phyloP scores from a whole-genome alignment of 495 filamentous ascomycete genomes.

The Aspergillus taichungensis region DNA sequence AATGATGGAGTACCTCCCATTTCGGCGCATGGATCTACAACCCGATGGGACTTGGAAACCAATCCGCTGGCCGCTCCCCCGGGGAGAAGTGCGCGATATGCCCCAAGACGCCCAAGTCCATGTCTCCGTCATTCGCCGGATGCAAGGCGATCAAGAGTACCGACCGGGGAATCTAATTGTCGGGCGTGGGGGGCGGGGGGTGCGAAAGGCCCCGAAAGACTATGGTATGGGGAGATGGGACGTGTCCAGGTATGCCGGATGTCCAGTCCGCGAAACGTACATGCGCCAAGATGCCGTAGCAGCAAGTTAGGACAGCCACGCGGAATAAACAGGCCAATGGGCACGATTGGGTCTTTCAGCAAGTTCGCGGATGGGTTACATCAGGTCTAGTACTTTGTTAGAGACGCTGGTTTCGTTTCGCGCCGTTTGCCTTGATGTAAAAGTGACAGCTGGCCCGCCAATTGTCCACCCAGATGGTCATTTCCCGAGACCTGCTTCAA shows the following conservation, averaged over 20 bases:
- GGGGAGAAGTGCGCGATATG: constrained; percentile 75
- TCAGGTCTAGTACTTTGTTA: too few species aligned
- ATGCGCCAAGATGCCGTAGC: constrained; percentile 19
- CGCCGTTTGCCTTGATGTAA: too few species aligned
- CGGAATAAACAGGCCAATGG: too few species aligned
- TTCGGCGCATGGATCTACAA: constrained; percentile 73
- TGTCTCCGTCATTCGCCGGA: constrained; percentile 61
- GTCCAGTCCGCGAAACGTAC: constrained; percentile 56
- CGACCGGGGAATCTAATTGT: constrained; percentile 75
- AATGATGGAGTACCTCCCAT: constrained; percentile 79
- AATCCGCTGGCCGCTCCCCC: constrained; percentile 71
- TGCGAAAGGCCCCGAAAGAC: constrained; percentile 48
- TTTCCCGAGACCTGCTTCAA: too few species aligned
- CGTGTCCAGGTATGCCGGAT: constrained; percentile 50
- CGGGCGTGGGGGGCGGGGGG: constrained; percentile 70
- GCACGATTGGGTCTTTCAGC: too few species aligned
- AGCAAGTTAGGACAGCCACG: too few species aligned
- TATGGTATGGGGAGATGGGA: constrained; percentile 69
- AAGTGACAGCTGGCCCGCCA: too few species aligned
- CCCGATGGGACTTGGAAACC: constrained; percentile 70
- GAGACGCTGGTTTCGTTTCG: too few species aligned
- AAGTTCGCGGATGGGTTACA: too few species aligned
- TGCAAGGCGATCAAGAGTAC: constrained; percentile 56
- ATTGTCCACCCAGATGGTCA: too few species aligned
- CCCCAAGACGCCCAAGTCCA: constrained; percentile 64